Evolutionary conservation across 108 stramenopile species (phyloP).

Genomic region (Nannochloropsis salina): DNA sequence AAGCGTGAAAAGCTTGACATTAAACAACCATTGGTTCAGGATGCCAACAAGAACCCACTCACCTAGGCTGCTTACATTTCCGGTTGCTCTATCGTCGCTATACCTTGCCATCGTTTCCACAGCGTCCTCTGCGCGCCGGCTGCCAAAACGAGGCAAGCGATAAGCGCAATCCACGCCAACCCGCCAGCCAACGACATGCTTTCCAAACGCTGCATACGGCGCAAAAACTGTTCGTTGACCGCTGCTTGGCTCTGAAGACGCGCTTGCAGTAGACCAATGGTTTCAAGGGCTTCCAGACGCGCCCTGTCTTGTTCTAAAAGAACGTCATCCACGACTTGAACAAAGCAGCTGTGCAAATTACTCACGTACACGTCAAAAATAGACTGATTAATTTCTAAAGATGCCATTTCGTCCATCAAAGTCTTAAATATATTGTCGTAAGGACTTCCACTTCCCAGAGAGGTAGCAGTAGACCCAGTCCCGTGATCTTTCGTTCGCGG

Average conservation of each 20-base stretch:
- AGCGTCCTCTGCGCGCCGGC: background rate
- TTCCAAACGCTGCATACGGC: background rate
- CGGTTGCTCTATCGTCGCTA: background rate
- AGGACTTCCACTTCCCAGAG: background rate
- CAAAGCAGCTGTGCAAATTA: background rate
- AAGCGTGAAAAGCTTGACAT: no score
- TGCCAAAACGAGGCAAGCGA: background rate
- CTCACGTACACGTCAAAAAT: conserved; percentile 16
- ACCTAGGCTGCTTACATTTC: no score
- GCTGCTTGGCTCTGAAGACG: background rate
- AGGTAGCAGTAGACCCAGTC: background rate
- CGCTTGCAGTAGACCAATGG: background rate
- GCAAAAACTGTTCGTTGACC: background rate
- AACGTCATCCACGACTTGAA: background rate
- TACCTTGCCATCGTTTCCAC: background rate
- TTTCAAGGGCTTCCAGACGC: background rate
- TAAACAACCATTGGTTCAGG: no score
- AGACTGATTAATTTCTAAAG: background rate
- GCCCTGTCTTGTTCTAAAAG: background rate
- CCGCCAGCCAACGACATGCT: background rate
- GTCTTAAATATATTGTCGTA: conserved; percentile 14
- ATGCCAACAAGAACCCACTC: no score
- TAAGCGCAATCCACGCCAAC: background rate
- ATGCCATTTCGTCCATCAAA: conserved; percentile 5
- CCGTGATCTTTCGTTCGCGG: background rate